Base-by-base conservation (phyloP, 768 basidiomycete species). In the Leucogyrophana mollusca region DNA sequence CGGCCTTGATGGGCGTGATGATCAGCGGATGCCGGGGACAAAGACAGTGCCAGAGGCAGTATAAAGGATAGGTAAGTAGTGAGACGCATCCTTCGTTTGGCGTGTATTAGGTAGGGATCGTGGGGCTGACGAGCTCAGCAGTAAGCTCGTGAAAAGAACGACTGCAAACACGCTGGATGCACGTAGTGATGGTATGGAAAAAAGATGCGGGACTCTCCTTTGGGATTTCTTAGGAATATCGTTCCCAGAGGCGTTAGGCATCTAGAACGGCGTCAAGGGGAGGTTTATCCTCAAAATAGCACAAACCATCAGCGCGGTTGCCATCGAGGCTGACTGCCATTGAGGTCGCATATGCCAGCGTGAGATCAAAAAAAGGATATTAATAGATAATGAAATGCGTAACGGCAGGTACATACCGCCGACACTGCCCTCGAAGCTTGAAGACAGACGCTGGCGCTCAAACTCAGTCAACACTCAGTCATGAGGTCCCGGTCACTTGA, bases 111-210 rank as follows among this genome's bases (percentile, higher is more conserved):
- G 16, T 59, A 37, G 35, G 16, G 33, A 50, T 13, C 37, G 39
- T 47, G 38, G 41, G 44, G 35, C 38, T 22, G 27, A 40, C 43
- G 35, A 30, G 25, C 4, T 23, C n/a, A 16, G 35, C 35, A 24
- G 16, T 21, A 27, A 23, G 14, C 40, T 14, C 21, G 21, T 21
- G 23, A 45, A 53, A 63, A n/a, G 64, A 65, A 52, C 33, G 64
- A 47, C 53, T 39, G 18, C 35, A 24, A 36, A 48, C 39, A 35
- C 17, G 24, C 34, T 51, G 32, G 14, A 47, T 30, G 27, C 40
- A 49, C 38, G 13, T 38, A 36, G 46, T 43, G 40, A 30, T 40
- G 45, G 49, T 50, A 11, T 16, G 30, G 30, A 40, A 40, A 34
- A 47, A 36, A 47, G 9, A 22, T 10, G 38, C 27, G 13, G 27